Conservation (phyloP, 2,329 filamentous ascomycete genomes). For the Dothidotthia symphoricarpi region DNA sequence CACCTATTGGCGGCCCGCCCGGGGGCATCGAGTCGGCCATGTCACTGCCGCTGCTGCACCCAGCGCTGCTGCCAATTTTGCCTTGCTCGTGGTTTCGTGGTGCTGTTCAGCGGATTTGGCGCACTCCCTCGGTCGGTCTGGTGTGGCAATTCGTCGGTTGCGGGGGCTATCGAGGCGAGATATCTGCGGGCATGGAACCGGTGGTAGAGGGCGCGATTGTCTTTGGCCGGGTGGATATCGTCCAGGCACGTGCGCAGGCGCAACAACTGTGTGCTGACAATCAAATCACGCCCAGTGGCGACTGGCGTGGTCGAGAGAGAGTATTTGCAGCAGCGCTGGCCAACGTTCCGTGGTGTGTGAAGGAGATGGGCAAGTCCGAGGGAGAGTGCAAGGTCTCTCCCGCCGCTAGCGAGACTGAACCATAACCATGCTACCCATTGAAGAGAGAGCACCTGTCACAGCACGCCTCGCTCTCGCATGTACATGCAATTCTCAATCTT, state of each 20-base stretch:
- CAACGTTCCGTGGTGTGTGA: constrained; percentile 11
- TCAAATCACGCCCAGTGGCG: constrained; percentile 1
- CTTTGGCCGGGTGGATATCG: constrained; percentile 10
- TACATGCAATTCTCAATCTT: too few relatives aligned
- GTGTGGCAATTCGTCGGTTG: constrained; percentile 12
- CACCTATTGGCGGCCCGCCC: constrained; percentile 32
- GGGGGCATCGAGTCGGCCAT: constrained; percentile 41
- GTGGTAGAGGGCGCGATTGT: constrained; percentile 23
- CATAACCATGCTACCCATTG: too few relatives aligned
- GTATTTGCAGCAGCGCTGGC: constrained; percentile 7
- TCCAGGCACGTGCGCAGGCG: neutral
- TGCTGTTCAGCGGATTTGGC: too few relatives aligned
- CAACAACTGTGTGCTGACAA: too few relatives aligned
- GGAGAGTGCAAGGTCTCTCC: neutral
- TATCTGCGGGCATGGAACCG: constrained; percentile 36
- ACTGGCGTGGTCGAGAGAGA: constrained; percentile 6
- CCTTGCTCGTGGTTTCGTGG: constrained; percentile 5
- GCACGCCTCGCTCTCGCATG: too few relatives aligned
- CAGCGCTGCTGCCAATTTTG: constrained; percentile 16
- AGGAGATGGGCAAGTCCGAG: constrained; percentile 9
- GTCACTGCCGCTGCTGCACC: constrained; percentile 26
- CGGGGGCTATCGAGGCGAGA: constrained; percentile 29
- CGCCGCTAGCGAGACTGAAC: neutral
- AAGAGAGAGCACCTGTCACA: too few relatives aligned
- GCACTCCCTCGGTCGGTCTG: constrained; percentile 4